Percentiles rank a stretch among this genome's conserved stretches.
phyloP scores from a whole-genome alignment of 441 rosid species.

The Jatropha multifida region DNA sequence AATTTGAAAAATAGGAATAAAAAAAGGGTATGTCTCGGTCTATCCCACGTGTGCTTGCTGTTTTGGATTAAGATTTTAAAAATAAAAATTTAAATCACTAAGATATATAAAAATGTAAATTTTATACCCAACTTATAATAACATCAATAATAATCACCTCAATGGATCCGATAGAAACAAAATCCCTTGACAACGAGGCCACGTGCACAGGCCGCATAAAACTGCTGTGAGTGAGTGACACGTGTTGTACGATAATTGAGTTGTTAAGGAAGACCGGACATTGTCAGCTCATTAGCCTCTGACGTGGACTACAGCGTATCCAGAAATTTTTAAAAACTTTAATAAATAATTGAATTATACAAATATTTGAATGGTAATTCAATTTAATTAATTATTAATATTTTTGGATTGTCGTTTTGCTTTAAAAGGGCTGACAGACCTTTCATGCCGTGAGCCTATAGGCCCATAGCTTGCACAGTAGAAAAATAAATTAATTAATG shows the following conservation, averaged over 20 bases:
- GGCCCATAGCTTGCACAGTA: neutral
- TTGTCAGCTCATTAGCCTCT: neutral
- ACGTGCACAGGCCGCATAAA: constrained; percentile 20
- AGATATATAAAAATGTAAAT: neutral
- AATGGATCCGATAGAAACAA: neutral
- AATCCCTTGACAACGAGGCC: constrained; percentile 26
- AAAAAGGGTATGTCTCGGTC: too few species aligned
- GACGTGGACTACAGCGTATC: constrained; percentile 28
- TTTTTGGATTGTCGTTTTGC: neutral
- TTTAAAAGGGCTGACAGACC: neutral
- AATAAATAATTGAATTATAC: neutral
- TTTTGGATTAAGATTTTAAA: neutral
- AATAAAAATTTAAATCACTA: neutral
- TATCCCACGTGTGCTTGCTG: neutral
- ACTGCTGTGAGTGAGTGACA: constrained; percentile 6
- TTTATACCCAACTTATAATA: too few species aligned
- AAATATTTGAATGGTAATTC: neutral
- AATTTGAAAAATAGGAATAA: too few species aligned
- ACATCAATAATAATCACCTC: too few species aligned
- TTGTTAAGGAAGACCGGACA: constrained; percentile 6
- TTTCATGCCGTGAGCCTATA: neutral
- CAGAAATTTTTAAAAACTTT: neutral
- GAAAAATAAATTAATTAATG: neutral
- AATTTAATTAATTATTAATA: neutral
- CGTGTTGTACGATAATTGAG: constrained; percentile 9